Conservation (phyloP, 257 asterid species). For the Solanum infundibuliforme region DNA sequence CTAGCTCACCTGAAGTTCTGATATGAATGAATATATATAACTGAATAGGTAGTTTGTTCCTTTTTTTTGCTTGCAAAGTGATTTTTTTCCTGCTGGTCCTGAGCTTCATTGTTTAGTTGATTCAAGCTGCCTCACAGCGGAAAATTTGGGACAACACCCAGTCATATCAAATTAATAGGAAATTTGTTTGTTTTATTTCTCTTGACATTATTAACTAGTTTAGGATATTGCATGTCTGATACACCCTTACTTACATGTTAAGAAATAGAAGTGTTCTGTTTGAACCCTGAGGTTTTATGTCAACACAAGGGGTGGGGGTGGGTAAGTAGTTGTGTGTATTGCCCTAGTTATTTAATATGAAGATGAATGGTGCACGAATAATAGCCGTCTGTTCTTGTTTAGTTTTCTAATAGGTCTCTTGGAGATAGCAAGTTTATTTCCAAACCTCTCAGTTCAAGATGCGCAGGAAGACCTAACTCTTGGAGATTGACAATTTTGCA, state of each 20-base stretch:
- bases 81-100: not conserved
- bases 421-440: not conserved
- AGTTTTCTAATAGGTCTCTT: not conserved
- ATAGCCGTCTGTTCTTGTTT: not conserved
- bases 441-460: not conserved
- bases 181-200: not conserved
- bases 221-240: not conserved
- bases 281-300: not conserved
- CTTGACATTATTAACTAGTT: not conserved
- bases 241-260: not conserved
- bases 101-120: not conserved
- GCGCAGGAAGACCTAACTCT: not conserved
- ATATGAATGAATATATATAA: not conserved
- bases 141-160: not conserved
- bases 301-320: not conserved
- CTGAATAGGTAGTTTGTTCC: not conserved
- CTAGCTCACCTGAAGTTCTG: not conserved
- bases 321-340: not conserved
- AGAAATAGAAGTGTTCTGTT: not conserved
- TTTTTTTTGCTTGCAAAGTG: not conserved
- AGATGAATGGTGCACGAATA: not conserved
- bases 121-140: not conserved
- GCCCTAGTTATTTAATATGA: not conserved
- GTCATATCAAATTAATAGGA: not conserved
- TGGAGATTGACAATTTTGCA: not conserved